Evolutionary conservation across 2,329 filamentous ascomycete genomes (phyloP), one percentile per base, ranked within the genome.

Genomic region (Stagonosporopsis rhizophila): DNA sequence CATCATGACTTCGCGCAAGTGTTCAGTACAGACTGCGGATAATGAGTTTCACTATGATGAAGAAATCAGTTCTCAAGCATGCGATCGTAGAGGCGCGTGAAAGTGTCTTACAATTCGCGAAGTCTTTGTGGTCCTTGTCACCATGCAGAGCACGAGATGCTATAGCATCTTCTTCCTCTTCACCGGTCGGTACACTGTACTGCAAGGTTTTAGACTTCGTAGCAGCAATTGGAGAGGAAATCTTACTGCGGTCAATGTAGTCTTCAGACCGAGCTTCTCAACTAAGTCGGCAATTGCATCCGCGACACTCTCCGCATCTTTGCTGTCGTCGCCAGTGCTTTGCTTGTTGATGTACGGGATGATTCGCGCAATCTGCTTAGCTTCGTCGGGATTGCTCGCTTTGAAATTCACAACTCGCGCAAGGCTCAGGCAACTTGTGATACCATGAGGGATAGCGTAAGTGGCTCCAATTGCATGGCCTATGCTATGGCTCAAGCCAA

Each of bases 391-490:
- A 15, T 78, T 78, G 49, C 72, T 69, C 0, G 82, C 80, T 60
- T 84, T 85, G 44, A 84, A 70, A 62, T 80, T 81, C 2, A 85
- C 78, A 2, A 84, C 83, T 41, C 81, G 80, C 0, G 80, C 80
- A 3, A 85, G 68, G 23, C 81, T 84, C 60, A 85, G 60, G 60
- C 82, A 84, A 15, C 79, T 82, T 0, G 83, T 85, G 44, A 83
- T 79, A 2, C 83, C 83, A 53, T 85, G 83, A 0, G 83, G 83
- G 42, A 86, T 85, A 2, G 75, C 71, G 59, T 85, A 86, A 0
- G 83, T 83, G 8, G 78, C 80, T 14, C 83, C 83, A 30, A 86
- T 75, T 0, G 83, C 82, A 63, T 85, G 83, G 20, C 80, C 79
- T 50, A 82, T 70, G 23, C 75, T 75, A 58, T 82, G 80, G 28